These are phyloP conservation scores for Chlamydomonas applanata DNA, from an alignment of 139 green algal species.

Conservation along the genomic window DNA sequence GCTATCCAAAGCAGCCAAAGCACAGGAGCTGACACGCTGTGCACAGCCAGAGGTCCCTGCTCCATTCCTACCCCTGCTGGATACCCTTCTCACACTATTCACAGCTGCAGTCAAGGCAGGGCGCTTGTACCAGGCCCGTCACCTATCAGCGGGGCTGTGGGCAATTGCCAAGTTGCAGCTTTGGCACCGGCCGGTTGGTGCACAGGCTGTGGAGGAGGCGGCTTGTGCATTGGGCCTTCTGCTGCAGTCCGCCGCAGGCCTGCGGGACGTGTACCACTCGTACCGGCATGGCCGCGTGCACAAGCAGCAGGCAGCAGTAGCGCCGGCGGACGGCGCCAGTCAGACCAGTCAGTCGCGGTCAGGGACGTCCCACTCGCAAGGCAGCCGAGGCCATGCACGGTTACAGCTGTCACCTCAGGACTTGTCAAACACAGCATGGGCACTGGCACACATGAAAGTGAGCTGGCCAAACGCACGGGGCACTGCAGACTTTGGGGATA, in stretches of 20 bases:
- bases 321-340: background rate
- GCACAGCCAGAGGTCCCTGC: background rate
- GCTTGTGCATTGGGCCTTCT: background rate
- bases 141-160: background rate
- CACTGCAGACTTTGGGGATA: too few species aligned
- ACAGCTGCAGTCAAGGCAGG: background rate
- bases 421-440: constrained; percentile 21
- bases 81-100: background rate
- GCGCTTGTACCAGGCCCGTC: background rate
- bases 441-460: constrained; percentile 9
- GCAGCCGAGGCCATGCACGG: background rate
- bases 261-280: background rate
- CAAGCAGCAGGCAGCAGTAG: constrained; percentile 7
- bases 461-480: background rate
- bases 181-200: background rate
- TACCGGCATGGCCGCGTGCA: background rate
- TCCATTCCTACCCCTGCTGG: background rate
- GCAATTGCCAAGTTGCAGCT: constrained; percentile 2
- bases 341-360: background rate
- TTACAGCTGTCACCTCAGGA: constrained; percentile 2
- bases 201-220: background rate
- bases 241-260: too few species aligned
- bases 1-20: constrained; percentile 2
- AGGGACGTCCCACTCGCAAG: constrained; percentile 8
- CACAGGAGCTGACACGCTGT: background rate